Evolutionary conservation across 768 basidiomycete genomes (phyloP).

Genomic region (Nidula microcarpa): DNA sequence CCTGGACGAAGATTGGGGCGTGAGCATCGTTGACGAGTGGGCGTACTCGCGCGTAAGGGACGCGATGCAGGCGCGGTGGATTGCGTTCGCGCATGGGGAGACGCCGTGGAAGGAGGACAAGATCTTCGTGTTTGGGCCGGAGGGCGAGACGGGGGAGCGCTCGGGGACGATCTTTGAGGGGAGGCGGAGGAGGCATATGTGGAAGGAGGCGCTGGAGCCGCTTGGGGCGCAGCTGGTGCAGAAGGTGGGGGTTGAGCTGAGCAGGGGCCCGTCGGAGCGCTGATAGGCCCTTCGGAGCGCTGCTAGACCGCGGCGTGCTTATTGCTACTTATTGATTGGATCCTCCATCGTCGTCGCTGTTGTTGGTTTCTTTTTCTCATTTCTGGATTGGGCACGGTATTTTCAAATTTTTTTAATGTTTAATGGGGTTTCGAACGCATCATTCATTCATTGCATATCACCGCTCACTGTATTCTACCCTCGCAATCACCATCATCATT

Average conservation of each 20-base stretch:
- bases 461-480: too few species aligned
- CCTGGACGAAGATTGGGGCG: slow-evolving; percentile 44
- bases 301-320: too few species aligned
- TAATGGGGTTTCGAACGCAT: too few species aligned
- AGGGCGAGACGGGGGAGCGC: slow-evolving; percentile 78
- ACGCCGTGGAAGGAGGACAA: slow-evolving; percentile 68
- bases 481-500: too few species aligned
- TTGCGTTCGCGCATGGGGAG: slow-evolving; percentile 71
- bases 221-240: slow-evolving; percentile 65
- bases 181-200: slow-evolving; percentile 52
- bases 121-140: slow-evolving; percentile 78
- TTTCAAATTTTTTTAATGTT: too few species aligned
- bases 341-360: too few species aligned
- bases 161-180: slow-evolving; percentile 62
- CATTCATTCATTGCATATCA: too few species aligned
- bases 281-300: neutral
- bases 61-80: slow-evolving; percentile 71
- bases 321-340: too few species aligned
- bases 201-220: slow-evolving; percentile 66
- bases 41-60: slow-evolving; percentile 66
- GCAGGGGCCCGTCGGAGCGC: slow-evolving; percentile 50
- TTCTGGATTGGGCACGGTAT: too few species aligned
- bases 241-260: slow-evolving; percentile 71
- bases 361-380: too few species aligned
- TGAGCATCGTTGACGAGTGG: slow-evolving; percentile 61